Percentiles rank a stretch among this genome's conserved stretches.
These are phyloP conservation scores for Boletus vermiculosoides DNA, from an alignment of 768 basidiomycete species.

Conservation along the genomic window DNA sequence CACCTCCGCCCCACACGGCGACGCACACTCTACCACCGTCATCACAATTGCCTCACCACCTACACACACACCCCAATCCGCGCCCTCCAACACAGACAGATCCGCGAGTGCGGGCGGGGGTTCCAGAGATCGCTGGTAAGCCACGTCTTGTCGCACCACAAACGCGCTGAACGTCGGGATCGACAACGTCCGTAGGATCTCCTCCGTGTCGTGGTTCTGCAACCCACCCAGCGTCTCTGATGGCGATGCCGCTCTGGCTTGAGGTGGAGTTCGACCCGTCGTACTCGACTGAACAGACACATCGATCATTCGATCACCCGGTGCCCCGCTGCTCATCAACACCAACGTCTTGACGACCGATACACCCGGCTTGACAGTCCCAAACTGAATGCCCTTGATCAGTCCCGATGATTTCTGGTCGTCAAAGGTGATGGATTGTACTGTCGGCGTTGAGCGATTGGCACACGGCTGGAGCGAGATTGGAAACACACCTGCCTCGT, in stretches of 20 bases:
- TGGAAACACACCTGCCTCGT: conserved; percentile 57
- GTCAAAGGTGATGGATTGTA: conserved; percentile 59
- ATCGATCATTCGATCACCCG: conserved; percentile 75
- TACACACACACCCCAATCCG: conserved; percentile 46
- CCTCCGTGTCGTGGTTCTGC: conserved; percentile 37
- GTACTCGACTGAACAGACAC: conserved; percentile 71
- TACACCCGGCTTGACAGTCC: conserved; percentile 57
- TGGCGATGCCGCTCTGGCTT: not conserved
- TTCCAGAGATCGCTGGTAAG: conserved; percentile 47
- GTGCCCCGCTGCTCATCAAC: conserved; percentile 57
- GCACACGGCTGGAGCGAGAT: not conserved
- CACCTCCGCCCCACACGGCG: conserved; percentile 57
- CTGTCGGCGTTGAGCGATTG: conserved; percentile 32
- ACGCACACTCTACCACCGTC: conserved; percentile 50
- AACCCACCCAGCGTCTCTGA: conserved; percentile 4
- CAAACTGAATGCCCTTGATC: conserved; percentile 72
- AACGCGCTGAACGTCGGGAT: conserved; percentile 70
- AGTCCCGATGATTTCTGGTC: conserved; percentile 65
- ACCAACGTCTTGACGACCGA: conserved; percentile 60
- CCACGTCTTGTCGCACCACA: conserved; percentile 48
- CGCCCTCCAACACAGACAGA: conserved; percentile 50
- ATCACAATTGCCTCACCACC: conserved; percentile 59
- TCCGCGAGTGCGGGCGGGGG: conserved; percentile 50
- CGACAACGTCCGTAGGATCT: conserved; percentile 63
- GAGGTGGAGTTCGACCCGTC: conserved; percentile 1